Conservation (phyloP, 345 rosid species). For the Fremontodendron californicum region DNA sequence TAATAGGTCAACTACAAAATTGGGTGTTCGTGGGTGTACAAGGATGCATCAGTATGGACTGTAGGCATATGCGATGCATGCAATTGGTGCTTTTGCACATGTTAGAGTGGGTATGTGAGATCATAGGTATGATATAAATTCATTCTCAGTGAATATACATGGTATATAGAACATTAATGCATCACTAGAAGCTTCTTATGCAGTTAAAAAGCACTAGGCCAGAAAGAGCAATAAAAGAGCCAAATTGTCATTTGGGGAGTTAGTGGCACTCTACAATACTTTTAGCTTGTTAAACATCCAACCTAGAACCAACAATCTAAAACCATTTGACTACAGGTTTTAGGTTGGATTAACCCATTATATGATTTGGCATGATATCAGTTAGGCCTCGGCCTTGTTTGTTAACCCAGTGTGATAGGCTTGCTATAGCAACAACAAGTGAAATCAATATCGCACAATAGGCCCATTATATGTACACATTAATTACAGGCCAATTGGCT, state of each 20-base stretch:
- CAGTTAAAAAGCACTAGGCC: neutral
- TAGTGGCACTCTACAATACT: neutral
- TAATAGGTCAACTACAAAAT: neutral
- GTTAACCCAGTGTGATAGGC: neutral
- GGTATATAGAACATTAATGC: neutral
- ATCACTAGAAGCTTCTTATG: neutral
- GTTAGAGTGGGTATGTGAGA: neutral
- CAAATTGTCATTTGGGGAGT: neutral
- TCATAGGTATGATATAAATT: neutral
- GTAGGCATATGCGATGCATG: neutral
- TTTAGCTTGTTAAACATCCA: conserved; percentile 4
- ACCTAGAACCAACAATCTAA: conserved; percentile 1
- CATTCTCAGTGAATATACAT: neutral
- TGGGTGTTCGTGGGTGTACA: neutral
- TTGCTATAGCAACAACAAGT: neutral
- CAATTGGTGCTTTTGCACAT: neutral
- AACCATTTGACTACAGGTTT: neutral
- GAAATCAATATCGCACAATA: neutral
- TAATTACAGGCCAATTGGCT: neutral
- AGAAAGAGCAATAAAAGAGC: neutral
- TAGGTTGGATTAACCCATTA: neutral
- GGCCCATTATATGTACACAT: neutral
- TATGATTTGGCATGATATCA: neutral
- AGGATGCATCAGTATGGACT: neutral
- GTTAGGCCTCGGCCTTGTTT: neutral